A percentile compares a stretch with the other conserved stretches of the same genome.
These are phyloP conservation scores for Truncatella angustata DNA, from an alignment of 2,329 filamentous ascomycete genomes.

Conservation along the genomic window DNA sequence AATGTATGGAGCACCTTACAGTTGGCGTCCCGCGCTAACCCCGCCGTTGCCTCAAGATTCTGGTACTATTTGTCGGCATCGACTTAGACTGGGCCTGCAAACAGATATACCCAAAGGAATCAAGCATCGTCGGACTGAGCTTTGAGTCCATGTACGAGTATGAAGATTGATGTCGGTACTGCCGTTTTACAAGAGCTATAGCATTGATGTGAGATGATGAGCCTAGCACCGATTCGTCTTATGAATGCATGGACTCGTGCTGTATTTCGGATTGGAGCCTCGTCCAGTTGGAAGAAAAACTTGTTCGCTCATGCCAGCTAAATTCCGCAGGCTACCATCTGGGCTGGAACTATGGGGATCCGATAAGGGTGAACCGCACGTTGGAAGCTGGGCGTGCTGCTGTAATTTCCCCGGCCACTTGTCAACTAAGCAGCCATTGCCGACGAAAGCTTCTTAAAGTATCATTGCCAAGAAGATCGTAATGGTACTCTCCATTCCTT, in stretches of 20 bases:
- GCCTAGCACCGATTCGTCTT: neutral
- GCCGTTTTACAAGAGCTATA: neutral
- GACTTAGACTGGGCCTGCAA: too few relatives aligned
- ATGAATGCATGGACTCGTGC: neutral
- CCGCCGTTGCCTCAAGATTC: too few relatives aligned
- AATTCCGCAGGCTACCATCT: too few relatives aligned
- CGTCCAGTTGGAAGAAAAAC: too few relatives aligned
- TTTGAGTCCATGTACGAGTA: neutral
- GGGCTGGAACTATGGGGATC: too few relatives aligned
- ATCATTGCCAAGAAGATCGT: neutral
- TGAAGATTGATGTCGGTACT: neutral
- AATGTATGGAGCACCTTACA: too few relatives aligned
- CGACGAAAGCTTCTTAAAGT: neutral
- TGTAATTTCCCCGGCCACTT: neutral
- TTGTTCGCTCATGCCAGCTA: too few relatives aligned
- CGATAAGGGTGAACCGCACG: too few relatives aligned
- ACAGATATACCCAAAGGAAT: too few relatives aligned
- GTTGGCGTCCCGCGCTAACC: too few relatives aligned
- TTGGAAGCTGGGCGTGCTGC: too few relatives aligned
- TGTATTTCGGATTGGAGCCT: neutral
- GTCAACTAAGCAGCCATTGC: neutral
- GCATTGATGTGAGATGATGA: neutral
- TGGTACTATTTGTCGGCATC: too few relatives aligned
- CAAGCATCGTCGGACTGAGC: neutral
- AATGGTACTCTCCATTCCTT: neutral